Evolutionary conservation across 2,329 filamentous ascomycete species (phyloP).

Genomic region (Leptosphaerulina australis): DNA sequence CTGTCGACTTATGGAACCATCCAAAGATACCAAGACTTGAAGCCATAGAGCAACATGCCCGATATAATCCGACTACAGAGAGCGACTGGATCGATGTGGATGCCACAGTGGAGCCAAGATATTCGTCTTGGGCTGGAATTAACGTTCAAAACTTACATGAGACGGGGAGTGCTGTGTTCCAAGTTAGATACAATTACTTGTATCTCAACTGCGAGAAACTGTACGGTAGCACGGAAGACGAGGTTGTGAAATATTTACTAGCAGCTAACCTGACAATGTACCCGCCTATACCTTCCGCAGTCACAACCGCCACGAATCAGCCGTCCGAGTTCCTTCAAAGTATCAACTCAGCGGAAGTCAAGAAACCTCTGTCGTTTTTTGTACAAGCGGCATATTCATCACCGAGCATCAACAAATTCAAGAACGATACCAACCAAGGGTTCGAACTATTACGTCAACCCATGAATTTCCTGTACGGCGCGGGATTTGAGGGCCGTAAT

Average conservation of each 20-base stretch:
- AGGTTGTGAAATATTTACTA: neutral
- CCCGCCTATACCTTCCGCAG: no score
- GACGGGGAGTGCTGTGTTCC: neutral
- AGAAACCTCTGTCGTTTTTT: no score
- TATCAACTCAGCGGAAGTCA: no score
- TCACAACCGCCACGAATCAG: no score
- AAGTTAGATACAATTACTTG: conserved; percentile 1
- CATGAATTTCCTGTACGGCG: neutral
- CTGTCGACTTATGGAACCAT: conserved; percentile 15
- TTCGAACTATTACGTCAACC: no score
- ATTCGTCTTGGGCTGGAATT: conserved; percentile 8
- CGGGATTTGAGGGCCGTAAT: no score
- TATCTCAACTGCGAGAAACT: neutral
- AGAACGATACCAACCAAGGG: no score
- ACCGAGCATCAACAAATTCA: no score
- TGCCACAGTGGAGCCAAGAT: neutral
- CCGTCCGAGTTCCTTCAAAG: no score
- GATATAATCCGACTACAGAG: neutral
- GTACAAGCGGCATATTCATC: no score
- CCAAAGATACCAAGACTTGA: conserved; percentile 14
- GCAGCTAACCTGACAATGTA: neutral
- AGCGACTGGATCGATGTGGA: neutral
- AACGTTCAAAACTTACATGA: neutral
- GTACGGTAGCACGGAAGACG: neutral
- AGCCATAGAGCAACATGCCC: neutral